These are phyloP conservation scores for Royoungia palumana DNA, from an alignment of 768 basidiomycete genomes.

Conservation along the genomic window DNA sequence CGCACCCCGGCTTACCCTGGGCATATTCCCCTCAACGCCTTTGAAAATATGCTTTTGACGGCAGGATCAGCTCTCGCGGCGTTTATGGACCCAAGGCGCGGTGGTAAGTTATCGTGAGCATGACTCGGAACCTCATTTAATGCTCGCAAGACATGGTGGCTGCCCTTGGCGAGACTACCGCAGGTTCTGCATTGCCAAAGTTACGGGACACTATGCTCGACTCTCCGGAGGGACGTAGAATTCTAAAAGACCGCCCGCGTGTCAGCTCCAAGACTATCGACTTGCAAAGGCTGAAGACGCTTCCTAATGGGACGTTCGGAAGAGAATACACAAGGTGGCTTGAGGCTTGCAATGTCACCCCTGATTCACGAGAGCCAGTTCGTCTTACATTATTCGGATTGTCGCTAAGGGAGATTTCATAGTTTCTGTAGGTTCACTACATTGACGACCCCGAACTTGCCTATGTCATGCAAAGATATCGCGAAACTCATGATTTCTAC, in stretches of 20 bases:
- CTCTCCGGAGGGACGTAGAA: slow-evolving; percentile 76
- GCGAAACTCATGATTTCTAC: slow-evolving; percentile 97
- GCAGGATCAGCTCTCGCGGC: slow-evolving; percentile 84
- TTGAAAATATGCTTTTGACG: slow-evolving; percentile 84
- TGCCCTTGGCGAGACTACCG: slow-evolving; percentile 89
- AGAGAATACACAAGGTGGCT: slow-evolving; percentile 88
- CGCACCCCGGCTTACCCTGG: slow-evolving; percentile 63
- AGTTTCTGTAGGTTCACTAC: slow-evolving; percentile 72
- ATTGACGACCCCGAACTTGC: slow-evolving; percentile 94
- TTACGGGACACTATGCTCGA: slow-evolving; percentile 76
- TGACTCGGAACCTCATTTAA: not conserved
- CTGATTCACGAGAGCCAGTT: slow-evolving; percentile 91
- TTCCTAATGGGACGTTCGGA: slow-evolving; percentile 82
- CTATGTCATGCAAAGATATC: slow-evolving; percentile 96
- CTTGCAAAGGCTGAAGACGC: slow-evolving; percentile 58
- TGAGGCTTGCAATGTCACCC: slow-evolving; percentile 80
- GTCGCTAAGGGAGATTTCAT: not conserved
- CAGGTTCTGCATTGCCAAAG: slow-evolving; percentile 70
- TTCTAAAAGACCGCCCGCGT: slow-evolving; percentile 80
- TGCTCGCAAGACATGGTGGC: slow-evolving; percentile 84
- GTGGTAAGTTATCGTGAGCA: slow-evolving; percentile 51
- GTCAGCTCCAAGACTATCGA: slow-evolving; percentile 76
- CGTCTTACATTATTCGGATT: slow-evolving; percentile 18
- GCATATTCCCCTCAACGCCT: slow-evolving; percentile 75
- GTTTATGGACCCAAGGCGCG: slow-evolving; percentile 75